phyloP scores from a whole-genome alignment of 163 green algal genomes.

The Smithsoniella earleae region DNA sequence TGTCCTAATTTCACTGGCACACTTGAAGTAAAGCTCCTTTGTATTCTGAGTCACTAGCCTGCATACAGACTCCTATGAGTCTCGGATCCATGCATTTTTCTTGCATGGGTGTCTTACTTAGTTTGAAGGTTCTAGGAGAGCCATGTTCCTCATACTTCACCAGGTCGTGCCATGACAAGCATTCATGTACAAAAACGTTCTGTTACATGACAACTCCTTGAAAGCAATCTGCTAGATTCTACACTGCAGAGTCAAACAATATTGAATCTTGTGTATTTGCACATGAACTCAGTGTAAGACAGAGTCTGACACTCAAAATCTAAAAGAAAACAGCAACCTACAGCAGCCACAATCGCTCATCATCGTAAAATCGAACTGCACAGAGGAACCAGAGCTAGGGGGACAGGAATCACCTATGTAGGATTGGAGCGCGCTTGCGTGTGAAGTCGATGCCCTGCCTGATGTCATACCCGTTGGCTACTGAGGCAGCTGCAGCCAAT shows the following conservation, averaged over 20 bases:
- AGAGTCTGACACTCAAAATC: background rate
- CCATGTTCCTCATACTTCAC: background rate
- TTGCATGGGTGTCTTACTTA: background rate
- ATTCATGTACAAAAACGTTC: too few relatives aligned
- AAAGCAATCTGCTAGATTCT: too few relatives aligned
- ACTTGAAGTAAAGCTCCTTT: conserved; percentile 4
- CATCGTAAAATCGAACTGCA: background rate
- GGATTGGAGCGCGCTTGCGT: background rate
- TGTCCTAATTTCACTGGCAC: background rate
- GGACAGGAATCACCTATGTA: background rate
- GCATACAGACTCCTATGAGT: background rate
- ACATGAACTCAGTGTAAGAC: background rate
- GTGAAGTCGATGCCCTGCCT: background rate
- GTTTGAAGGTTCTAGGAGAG: background rate
- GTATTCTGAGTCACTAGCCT: conserved; percentile 5
- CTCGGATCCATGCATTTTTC: too few relatives aligned
- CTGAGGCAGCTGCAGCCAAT: background rate
- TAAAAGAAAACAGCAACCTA: background rate
- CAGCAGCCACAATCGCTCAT: too few relatives aligned
- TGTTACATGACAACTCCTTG: too few relatives aligned
- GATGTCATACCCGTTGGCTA: conserved; percentile 9
- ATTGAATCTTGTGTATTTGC: too few relatives aligned
- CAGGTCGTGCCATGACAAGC: too few relatives aligned
- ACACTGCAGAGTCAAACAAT: too few relatives aligned
- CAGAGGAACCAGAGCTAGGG: background rate